Conservation (phyloP, 306 rosid genomes). For the Cucumis melo region DNA sequence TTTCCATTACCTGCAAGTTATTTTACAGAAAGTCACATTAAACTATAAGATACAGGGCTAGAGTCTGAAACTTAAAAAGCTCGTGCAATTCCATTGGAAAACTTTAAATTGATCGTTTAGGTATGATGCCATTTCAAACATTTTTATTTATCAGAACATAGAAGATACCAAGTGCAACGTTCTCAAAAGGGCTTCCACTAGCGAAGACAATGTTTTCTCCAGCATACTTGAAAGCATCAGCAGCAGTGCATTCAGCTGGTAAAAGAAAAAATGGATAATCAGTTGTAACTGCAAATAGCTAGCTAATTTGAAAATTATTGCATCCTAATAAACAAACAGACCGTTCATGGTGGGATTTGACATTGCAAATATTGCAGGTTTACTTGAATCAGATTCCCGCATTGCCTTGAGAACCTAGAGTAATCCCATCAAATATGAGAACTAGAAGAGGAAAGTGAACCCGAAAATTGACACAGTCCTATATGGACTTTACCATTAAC, state of each 20-base stretch:
- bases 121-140: conserved; percentile 5
- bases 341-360: conserved; percentile 98
- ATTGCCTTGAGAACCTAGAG: conserved; percentile 85
- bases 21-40: neutral
- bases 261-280: conserved; percentile 1
- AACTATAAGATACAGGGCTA: neutral
- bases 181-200: conserved; percentile 94
- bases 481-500: neutral
- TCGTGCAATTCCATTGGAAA: neutral
- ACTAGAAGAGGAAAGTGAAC: conserved; percentile 4
- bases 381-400: conserved; percentile 82
- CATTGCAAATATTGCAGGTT: conserved; percentile 98
- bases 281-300: neutral
- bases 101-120: conserved; percentile 1
- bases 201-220: conserved; percentile 87
- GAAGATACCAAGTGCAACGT: conserved; percentile 67
- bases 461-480: neutral
- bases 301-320: conserved; percentile 11
- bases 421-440: conserved; percentile 19
- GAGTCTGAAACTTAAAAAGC: conserved; percentile 9
- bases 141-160: conserved; percentile 8
- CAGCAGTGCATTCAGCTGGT: conserved; percentile 95
- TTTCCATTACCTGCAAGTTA: conserved; percentile 62
- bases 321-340: conserved; percentile 44
- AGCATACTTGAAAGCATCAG: conserved; percentile 82